phyloP scores from a whole-genome alignment of 345 rosid genomes.

The Acer yangbiense region DNA sequence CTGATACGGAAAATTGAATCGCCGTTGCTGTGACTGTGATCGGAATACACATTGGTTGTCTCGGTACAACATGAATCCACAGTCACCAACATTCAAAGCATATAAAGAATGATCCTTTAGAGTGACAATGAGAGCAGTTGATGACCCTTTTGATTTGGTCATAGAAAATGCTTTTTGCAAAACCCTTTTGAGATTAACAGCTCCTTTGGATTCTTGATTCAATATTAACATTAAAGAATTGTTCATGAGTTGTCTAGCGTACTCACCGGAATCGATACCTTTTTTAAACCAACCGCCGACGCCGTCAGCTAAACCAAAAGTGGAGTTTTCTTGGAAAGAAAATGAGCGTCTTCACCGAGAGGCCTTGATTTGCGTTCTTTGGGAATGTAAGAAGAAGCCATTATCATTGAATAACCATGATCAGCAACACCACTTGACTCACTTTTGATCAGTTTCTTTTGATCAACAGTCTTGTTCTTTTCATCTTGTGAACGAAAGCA shows the following conservation, averaged over 20 bases:
- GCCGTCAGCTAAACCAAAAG: slow-evolving; percentile 32
- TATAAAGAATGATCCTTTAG: background rate
- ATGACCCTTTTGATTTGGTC: slow-evolving; percentile 21
- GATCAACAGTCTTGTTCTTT: too few species aligned
- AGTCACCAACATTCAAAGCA: slow-evolving; percentile 31
- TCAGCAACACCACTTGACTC: too few species aligned
- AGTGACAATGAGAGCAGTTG: slow-evolving; percentile 24
- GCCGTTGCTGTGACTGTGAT: slow-evolving; percentile 18
- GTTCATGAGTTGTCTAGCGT: slow-evolving; percentile 22
- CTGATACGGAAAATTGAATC: slow-evolving; percentile 26
- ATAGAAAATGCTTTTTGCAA: slow-evolving; percentile 13
- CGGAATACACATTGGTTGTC: background rate
- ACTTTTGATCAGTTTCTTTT: too few species aligned
- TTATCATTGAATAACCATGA: too few species aligned
- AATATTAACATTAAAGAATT: background rate
- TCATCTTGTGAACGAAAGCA: too few species aligned
- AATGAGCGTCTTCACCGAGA: slow-evolving; percentile 29
- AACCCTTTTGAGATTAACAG: background rate
- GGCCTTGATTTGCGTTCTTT: slow-evolving; percentile 3
- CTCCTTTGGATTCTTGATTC: background rate
- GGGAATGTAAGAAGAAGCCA: slow-evolving; percentile 14
- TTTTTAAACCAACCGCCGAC: slow-evolving; percentile 27
- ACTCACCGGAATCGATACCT: slow-evolving; percentile 6
- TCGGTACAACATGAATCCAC: background rate
- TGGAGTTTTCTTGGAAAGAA: slow-evolving; percentile 1